A percentile compares a stretch with the other conserved stretches of the same genome.
These are phyloP conservation scores for Kregervanrija pseudodelftensis DNA, from an alignment of 805 yeast species.

Conservation along the genomic window DNA sequence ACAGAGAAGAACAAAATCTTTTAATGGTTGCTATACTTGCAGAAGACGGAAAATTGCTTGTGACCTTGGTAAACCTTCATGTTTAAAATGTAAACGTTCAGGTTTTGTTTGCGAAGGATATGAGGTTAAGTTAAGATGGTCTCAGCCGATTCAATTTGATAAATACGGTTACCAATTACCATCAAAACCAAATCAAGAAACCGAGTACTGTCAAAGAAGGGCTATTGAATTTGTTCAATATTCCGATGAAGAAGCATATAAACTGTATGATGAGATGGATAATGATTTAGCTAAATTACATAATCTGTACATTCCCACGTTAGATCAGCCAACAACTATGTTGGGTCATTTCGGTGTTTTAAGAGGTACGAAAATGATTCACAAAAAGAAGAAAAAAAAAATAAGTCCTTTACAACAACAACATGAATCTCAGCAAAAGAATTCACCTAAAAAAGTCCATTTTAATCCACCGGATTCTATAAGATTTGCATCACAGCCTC, in stretches of 20 bases:
- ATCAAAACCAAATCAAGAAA: constrained; percentile 27
- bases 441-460: neutral
- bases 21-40: constrained; percentile 87
- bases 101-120: constrained; percentile 75
- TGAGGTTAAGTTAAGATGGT: constrained; percentile 75
- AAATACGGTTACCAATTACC: constrained; percentile 36
- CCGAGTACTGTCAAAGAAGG: constrained; percentile 59
- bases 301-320: constrained; percentile 32
- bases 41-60: constrained; percentile 75
- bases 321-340: constrained; percentile 24
- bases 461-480: neutral
- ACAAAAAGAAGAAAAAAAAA: constrained; percentile 13
- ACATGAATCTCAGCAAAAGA: neutral
- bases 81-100: constrained; percentile 63
- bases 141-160: constrained; percentile 47
- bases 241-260: constrained; percentile 50
- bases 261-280: constrained; percentile 80
- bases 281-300: constrained; percentile 53
- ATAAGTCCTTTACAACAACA: neutral
- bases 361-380: constrained; percentile 31
- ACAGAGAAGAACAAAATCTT: constrained; percentile 53
- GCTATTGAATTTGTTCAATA: constrained; percentile 69
- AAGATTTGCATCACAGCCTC: neutral
- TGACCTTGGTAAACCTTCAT: constrained; percentile 63
- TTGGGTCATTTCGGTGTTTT: constrained; percentile 85